Evolutionary conservation across 148 eudicot genomes (phyloP).

Genomic region (Heliamphora exappendiculata): DNA sequence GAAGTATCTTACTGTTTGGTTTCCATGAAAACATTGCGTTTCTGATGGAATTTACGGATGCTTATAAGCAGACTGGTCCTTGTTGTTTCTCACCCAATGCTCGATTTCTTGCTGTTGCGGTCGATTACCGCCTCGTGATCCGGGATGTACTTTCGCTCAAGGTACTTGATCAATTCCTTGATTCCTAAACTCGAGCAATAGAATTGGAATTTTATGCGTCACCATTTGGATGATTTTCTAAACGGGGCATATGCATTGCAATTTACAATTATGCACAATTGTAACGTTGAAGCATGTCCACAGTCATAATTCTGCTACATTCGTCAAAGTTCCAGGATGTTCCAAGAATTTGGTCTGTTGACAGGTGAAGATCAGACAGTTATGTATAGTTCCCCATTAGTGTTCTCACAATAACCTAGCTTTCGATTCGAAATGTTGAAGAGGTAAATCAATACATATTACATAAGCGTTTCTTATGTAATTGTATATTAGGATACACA

Average conservation of each 20-base stretch:
- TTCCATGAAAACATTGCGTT: neutral
- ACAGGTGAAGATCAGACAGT: neutral
- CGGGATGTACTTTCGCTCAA: constrained; percentile 78
- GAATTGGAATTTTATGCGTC: neutral
- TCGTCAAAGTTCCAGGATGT: neutral
- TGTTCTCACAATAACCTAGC: too few species aligned
- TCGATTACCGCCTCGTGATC: constrained; percentile 86
- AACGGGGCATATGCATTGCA: neutral
- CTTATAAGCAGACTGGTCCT: constrained; percentile 78
- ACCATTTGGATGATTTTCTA: neutral
- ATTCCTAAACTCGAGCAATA: neutral
- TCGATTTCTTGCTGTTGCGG: constrained; percentile 72
- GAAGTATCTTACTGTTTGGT: neutral
- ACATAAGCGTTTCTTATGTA: too few species aligned
- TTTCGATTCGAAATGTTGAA: too few species aligned
- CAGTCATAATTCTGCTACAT: neutral
- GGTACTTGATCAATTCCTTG: constrained; percentile 27
- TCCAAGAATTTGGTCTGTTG: neutral
- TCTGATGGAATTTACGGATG: constrained; percentile 82
- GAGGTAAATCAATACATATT: too few species aligned
- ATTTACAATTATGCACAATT: too few species aligned
- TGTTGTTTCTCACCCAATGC: constrained; percentile 85
- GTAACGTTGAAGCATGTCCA: neutral
- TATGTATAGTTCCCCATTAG: too few species aligned
- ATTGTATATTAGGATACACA: too few species aligned